phyloP scores from a whole-genome alignment of 1,284 basidiomycete genomes.

The Termitomyces sp. region DNA sequence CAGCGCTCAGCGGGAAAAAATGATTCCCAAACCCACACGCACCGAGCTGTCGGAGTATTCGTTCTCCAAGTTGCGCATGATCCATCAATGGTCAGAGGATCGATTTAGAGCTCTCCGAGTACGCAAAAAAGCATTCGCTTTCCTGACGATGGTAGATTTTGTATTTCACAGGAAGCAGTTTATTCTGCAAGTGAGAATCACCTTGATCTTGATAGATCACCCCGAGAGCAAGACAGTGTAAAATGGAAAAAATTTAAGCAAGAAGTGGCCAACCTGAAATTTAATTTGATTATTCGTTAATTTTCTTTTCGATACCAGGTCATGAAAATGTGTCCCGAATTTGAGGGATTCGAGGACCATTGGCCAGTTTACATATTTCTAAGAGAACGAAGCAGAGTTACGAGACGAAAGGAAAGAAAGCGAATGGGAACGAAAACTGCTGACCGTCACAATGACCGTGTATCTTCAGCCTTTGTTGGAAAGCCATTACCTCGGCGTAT shows the following conservation, averaged over 20 bases:
- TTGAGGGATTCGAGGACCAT: background rate
- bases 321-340: background rate
- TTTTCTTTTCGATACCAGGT: background rate
- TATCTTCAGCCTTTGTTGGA: background rate
- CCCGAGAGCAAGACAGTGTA: background rate
- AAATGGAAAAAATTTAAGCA: background rate
- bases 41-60: background rate
- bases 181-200: background rate
- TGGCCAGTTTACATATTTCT: background rate
- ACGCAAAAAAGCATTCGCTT: background rate
- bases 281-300: background rate
- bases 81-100: background rate
- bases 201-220: background rate
- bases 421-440: background rate
- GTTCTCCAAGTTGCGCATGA: background rate
- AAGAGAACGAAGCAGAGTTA: rapidly evolving
- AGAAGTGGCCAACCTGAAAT: background rate
- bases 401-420: background rate
- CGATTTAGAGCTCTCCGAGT: background rate
- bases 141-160: background rate
- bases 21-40: background rate
- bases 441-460: background rate
- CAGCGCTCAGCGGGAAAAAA: background rate
- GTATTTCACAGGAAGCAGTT: background rate
- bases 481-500: background rate